Percentiles rank a stretch among this genome's conserved stretches.
Conservation (phyloP, 1,139 yeast genomes). For the Nematodospora anomalae region DNA sequence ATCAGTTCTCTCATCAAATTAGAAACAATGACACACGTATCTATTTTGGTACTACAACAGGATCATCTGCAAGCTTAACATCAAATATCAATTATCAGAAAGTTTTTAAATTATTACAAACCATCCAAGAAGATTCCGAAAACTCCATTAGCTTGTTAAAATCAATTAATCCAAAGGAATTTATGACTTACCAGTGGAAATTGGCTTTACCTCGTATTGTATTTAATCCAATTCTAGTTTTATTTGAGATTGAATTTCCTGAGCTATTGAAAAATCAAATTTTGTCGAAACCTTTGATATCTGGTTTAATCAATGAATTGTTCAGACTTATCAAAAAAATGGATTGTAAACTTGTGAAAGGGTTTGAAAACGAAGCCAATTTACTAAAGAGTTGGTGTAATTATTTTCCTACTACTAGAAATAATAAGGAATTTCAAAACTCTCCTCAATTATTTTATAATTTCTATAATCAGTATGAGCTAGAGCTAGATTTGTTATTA, state of each 20-base stretch:
- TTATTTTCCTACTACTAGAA: constrained; percentile 35
- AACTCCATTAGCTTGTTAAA: constrained; percentile 44
- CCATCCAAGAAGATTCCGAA: constrained; percentile 33
- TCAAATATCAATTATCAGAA: constrained; percentile 25
- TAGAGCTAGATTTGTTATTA: constrained; percentile 71
- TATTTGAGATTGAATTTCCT: constrained; percentile 72
- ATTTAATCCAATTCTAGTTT: constrained; percentile 70
- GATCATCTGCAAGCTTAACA: constrained; percentile 12
- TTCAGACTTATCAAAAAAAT: constrained; percentile 72
- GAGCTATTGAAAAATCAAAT: constrained; percentile 60
- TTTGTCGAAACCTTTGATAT: constrained; percentile 78
- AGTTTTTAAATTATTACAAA: constrained; percentile 34
- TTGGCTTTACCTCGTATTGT: constrained; percentile 77
- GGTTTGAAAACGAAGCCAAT: constrained; percentile 62
- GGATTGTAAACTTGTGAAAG: constrained; percentile 71
- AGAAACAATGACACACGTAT: constrained; percentile 38
- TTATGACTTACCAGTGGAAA: constrained; percentile 79
- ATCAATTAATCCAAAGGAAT: constrained; percentile 56
- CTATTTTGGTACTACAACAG: constrained; percentile 38
- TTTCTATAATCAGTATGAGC: constrained; percentile 51
- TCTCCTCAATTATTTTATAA: constrained; percentile 61
- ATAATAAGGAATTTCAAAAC: constrained; percentile 34
- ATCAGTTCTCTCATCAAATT: constrained; percentile 28
- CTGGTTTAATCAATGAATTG: constrained; percentile 76
- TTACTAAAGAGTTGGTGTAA: constrained; percentile 55